Evolutionary conservation across 495 filamentous ascomycete species (phyloP).

Genomic region (Cudoniella acicularis): DNA sequence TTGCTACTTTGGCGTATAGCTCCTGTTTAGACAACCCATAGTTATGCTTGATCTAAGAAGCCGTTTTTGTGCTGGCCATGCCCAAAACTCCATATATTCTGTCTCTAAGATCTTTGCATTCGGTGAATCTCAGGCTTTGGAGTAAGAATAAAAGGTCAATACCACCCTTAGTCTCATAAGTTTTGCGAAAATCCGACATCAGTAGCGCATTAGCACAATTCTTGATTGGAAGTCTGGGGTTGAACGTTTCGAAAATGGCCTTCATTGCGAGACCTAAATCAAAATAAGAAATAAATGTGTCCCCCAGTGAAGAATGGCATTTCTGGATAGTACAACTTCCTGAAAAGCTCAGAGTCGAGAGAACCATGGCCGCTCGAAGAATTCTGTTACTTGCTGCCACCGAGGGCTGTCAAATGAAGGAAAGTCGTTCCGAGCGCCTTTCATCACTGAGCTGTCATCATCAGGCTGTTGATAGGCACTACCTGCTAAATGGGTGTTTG

Average conservation of each 20-base stretch:
- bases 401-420: no score
- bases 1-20: no score
- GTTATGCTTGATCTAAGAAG: not conserved
- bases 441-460: no score
- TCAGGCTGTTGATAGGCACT: no score
- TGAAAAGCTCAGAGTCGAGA: not conserved
- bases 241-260: not conserved
- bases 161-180: not conserved
- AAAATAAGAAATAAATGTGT: not conserved
- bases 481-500: no score
- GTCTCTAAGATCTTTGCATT: constrained; percentile 1
- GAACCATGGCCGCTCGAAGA: not conserved
- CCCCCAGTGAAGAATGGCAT: not conserved
- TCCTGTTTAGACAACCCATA: not conserved
- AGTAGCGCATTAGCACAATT: not conserved
- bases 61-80: not conserved
- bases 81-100: constrained; percentile 6
- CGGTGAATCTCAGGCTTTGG: not conserved
- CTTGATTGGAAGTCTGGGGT: not conserved
- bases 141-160: not conserved
- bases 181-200: not conserved
- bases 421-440: no score
- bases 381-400: not conserved
- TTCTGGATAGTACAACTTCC: not conserved
- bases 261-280: not conserved